These are phyloP conservation scores for Phalaenopsis hybrid DNA, from an alignment of 116 monocot species.

Conservation along the genomic window DNA sequence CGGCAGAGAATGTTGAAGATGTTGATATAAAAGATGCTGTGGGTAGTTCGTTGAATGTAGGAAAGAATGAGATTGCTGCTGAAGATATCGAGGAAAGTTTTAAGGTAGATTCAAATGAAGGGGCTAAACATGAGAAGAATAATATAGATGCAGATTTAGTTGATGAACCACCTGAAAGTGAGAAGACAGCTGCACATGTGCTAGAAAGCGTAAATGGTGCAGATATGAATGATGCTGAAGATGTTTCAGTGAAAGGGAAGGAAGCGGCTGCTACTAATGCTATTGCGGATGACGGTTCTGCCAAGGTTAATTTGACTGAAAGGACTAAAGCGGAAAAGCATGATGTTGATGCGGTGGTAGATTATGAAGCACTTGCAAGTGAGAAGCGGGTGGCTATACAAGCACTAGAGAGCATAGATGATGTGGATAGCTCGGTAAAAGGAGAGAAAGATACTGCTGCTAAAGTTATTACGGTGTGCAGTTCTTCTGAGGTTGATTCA, in stretches of 20 bases:
- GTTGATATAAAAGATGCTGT: background rate
- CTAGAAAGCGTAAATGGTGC: background rate
- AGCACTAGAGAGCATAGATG: slow-evolving; percentile 11
- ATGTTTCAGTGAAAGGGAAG: background rate
- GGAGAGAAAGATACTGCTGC: background rate
- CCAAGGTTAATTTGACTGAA: background rate
- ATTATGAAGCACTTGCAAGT: slow-evolving; percentile 19
- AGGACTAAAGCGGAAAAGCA: background rate
- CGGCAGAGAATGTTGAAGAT: background rate
- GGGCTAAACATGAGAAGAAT: background rate
- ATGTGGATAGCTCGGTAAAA: slow-evolving; percentile 7
- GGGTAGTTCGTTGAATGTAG: background rate
- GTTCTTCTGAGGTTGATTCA: background rate
- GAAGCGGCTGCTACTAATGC: background rate
- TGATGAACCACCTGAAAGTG: background rate
- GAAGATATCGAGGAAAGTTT: background rate
- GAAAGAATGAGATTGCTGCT: background rate
- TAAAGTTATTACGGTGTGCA: background rate
- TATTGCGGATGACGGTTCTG: background rate
- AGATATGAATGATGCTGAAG: background rate
- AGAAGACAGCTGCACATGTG: background rate
- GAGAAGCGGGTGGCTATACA: too few species aligned
- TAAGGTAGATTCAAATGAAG: background rate
- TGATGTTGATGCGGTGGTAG: background rate
- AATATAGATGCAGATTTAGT: background rate